These are phyloP conservation scores for Rhodomyrtus psidioides DNA, from an alignment of 441 rosid genomes.

Conservation along the genomic window DNA sequence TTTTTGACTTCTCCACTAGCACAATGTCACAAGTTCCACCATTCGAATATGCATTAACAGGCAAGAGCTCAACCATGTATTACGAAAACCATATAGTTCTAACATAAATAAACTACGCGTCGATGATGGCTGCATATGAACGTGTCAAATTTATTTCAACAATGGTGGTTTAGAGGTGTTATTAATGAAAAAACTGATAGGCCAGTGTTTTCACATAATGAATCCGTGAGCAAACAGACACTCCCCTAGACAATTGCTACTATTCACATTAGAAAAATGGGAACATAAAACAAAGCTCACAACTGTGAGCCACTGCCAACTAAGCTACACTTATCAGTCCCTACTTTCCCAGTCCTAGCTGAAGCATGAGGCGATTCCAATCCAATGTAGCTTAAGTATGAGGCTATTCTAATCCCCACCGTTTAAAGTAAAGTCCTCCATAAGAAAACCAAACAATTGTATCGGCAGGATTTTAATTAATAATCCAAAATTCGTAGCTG, in stretches of 20 bases:
- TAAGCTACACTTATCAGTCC: not conserved
- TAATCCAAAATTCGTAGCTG: not conserved
- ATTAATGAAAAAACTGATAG: not conserved
- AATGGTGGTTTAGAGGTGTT: not conserved
- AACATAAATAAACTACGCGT: not conserved
- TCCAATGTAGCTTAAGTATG: not conserved
- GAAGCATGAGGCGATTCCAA: not conserved
- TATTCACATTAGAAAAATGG: not conserved
- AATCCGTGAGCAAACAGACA: not conserved
- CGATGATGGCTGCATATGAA: not conserved
- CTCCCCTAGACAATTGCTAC: not conserved
- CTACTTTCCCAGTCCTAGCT: not conserved
- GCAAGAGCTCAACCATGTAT: not conserved
- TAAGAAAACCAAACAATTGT: not conserved
- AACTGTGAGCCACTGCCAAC: not conserved
- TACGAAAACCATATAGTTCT: not conserved
- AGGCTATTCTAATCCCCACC: not conserved
- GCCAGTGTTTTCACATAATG: not conserved
- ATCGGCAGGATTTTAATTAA: not conserved
- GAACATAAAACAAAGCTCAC: not conserved
- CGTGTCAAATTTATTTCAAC: not conserved
- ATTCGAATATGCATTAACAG: not conserved
- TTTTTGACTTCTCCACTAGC: not conserved
- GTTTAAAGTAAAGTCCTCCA: not conserved
- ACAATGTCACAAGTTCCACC: not conserved